Evolutionary conservation across 257 asterid genomes (phyloP), one percentile per base, ranked within the genome.

Genomic region (Striga asiatica): DNA sequence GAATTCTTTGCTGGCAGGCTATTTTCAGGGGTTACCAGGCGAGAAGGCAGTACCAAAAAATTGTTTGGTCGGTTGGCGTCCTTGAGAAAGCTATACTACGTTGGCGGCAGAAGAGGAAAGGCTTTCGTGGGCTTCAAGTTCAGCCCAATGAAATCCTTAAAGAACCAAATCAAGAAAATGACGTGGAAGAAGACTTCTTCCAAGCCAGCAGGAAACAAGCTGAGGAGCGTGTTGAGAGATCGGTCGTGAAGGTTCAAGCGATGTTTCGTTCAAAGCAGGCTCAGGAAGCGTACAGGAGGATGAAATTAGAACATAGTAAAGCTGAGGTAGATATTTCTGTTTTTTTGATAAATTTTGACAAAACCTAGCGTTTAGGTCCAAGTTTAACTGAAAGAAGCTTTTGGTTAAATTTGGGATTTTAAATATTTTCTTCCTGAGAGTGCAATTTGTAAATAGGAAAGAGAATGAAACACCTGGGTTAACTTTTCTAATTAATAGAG

Each of bases 41-140:
- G 25, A 78, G 98, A 67, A 88, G 42, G 71, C 95, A 87, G 66
- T 88, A 92, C 68, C 67, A 72, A 6, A 84, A 84, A 73, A 77
- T 92, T 49, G 52, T 62, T 66, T 92, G 97, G 95, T 84, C 94
- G 1, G 97, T 92, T 42, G 99, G 99, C 51, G 77, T 92, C 61
- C 78, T 92, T 39, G 99, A 92, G 72, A 92, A 92, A 65, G 95
- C 84, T 42, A 70, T 92, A 53, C 75, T 92, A 22, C 85, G 99
- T 5, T 92, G 99, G 99, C 94, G 94, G 47, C 69, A 81, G 63
- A 92, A 79, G 85, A 79, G 94, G 58, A 92, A 84, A 75, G 97
- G 99, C 46, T 69, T 92, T 53, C 91, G 99, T 23, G 95, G 99
- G 50, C 80, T 84, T 72, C 86, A 92, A 63, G 81, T 77, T 57